Base-by-base conservation (phyloP, 2,329 filamentous ascomycete genomes). In the Sarocladium brachiariae region DNA sequence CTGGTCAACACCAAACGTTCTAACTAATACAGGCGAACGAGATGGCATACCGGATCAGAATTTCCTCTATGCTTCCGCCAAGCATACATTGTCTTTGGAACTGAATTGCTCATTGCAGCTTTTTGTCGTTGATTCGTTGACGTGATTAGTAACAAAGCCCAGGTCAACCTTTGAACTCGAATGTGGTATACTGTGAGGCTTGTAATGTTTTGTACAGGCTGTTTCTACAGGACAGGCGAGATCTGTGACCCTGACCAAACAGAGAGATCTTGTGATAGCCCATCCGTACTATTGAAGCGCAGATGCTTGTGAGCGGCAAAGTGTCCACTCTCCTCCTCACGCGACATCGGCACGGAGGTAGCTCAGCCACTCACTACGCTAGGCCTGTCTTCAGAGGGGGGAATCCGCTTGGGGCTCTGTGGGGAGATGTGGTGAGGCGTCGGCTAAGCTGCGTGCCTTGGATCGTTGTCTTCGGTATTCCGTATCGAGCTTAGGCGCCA, bases 21-120 rank as follows among this genome's bases (percentile, higher is more conserved):
- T 35, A 18, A 35, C 7, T n/a, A 6, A 35, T 35, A 6, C 16
- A 14, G n/a, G 16, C 7, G 18, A 6, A 10, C 16, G 19, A 9
- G 37, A 39, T 23, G 11, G 19, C 43, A 11, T 33, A 47, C 43
- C 5, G 43, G 43, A 4, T 47, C 54, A 1, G 57, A 57, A 25
- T 57, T 61, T 38, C 64, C 65, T 50, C 54, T 58, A 45, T 67
- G 61, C 52, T 66, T 66, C 34, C 62, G 59, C 66, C 66, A 69
- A 1, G 63, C 65, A 43, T 57, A 55, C 66, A 69, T 68, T 2
- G 62, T 62, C 46, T 47, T 47, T 13, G 43, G 43, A 19, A 47
- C 16, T 27, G 39, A 25, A 16, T 25, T 23, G n/a, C 4, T n/a
- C 39, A 43, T 43, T 14, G 11, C 27, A 11, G n/a, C 7, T 25